phyloP scores from a whole-genome alignment of 371 early-diverging fungal species.

The Encephalitozoon romaleae region DNA sequence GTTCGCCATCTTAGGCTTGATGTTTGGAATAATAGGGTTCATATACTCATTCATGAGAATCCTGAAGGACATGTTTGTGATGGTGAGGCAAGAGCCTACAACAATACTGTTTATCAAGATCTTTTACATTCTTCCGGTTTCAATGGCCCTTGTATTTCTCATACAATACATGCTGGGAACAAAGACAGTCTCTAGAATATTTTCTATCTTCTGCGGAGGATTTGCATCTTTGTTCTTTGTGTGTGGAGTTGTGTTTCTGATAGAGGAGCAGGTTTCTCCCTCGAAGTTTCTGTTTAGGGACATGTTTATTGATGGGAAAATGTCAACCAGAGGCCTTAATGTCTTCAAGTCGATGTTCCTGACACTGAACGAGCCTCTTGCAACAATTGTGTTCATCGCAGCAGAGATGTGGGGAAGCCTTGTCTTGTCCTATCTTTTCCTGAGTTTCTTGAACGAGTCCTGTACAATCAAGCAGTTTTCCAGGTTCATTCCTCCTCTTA shows the following conservation, averaged over 20 bases:
- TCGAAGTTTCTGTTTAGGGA: slow-evolving; percentile 45
- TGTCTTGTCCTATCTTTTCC: slow-evolving; percentile 59
- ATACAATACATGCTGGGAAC: slow-evolving; percentile 51
- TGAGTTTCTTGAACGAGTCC: slow-evolving; percentile 58
- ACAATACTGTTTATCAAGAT: slow-evolving; percentile 59
- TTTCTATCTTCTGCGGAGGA: slow-evolving; percentile 43
- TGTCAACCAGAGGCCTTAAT: slow-evolving; percentile 38
- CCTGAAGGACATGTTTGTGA: slow-evolving; percentile 60
- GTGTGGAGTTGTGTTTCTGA: slow-evolving; percentile 49
- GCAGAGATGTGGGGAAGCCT: slow-evolving; percentile 62
- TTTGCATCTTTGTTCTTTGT: slow-evolving; percentile 56
- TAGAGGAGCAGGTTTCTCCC: slow-evolving; percentile 52
- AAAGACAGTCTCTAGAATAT: slow-evolving; percentile 49
- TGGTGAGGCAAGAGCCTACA: slow-evolving; percentile 57
- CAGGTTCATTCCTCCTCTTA: slow-evolving; percentile 59
- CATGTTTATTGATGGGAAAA: slow-evolving; percentile 53
- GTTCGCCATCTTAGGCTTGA: slow-evolving; percentile 54
- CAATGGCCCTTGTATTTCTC: slow-evolving; percentile 48
- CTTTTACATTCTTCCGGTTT: slow-evolving; percentile 53
- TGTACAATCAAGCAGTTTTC: slow-evolving; percentile 59
- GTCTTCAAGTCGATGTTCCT: slow-evolving; percentile 46
- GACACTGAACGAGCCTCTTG: slow-evolving; percentile 57
- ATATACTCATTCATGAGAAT: slow-evolving; percentile 62
- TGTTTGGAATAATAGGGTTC: slow-evolving; percentile 59
- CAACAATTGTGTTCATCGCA: slow-evolving; percentile 57